Percentiles rank a stretch among this genome's conserved stretches.
Conservation (phyloP, 768 basidiomycete genomes). For the Guyanaporus albipodus region DNA sequence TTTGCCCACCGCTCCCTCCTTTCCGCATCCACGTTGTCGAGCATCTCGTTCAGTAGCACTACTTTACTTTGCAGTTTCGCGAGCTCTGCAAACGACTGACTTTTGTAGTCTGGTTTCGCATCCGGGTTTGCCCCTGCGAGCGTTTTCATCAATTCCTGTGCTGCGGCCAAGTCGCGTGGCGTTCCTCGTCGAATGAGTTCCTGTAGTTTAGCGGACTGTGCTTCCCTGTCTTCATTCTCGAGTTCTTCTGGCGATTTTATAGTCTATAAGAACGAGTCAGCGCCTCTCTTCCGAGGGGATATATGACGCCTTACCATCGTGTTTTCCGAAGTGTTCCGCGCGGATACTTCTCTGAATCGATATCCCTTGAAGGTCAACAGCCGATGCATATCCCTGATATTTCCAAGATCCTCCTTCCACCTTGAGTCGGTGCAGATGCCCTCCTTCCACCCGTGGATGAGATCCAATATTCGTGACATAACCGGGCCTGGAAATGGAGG, state of each 20-base stretch:
- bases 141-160: slow-evolving; percentile 96
- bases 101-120: slow-evolving; percentile 88
- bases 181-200: slow-evolving; percentile 95
- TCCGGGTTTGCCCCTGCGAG: slow-evolving; percentile 95
- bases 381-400: slow-evolving; percentile 97
- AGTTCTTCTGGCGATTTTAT: slow-evolving; percentile 95
- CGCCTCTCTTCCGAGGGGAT: neutral
- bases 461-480: slow-evolving; percentile 90
- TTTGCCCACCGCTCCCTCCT: slow-evolving; percentile 75
- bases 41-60: slow-evolving; percentile 92
- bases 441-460: slow-evolving; percentile 94
- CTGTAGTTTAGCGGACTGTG: slow-evolving; percentile 97
- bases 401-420: slow-evolving; percentile 95
- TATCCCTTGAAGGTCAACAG: slow-evolving; percentile 92
- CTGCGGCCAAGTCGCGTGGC: slow-evolving; percentile 89
- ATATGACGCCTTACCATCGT: slow-evolving; percentile 18
- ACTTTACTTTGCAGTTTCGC: slow-evolving; percentile 95
- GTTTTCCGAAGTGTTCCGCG: slow-evolving; percentile 14
- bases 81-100: slow-evolving; percentile 84
- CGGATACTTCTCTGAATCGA: slow-evolving; percentile 57
- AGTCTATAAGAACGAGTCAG: slow-evolving; percentile 46
- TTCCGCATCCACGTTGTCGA: slow-evolving; percentile 79
- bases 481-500: slow-evolving; percentile 92
- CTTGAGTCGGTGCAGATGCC: slow-evolving; percentile 83
- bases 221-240: slow-evolving; percentile 91